These are phyloP conservation scores for Eimeria maxima DNA, from an alignment of 169 alveolate genomes.

Conservation along the genomic window DNA sequence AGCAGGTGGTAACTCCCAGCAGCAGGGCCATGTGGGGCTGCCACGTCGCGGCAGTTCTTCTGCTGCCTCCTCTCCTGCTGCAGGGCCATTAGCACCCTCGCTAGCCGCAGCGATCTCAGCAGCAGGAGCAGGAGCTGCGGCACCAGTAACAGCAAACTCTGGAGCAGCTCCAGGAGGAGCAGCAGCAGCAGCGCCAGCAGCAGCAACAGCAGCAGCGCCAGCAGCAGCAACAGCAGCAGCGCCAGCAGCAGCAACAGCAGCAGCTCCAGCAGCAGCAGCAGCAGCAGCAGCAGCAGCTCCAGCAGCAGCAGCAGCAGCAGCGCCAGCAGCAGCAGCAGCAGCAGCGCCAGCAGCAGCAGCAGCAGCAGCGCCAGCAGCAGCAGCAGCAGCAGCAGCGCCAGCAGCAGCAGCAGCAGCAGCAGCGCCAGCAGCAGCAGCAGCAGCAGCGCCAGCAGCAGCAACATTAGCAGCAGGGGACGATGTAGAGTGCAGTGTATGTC, in stretches of 20 bases:
- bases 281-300: conserved; percentile 23
- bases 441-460: conserved; percentile 21
- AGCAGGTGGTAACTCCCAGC: background rate
- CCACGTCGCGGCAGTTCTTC: conserved; percentile 50
- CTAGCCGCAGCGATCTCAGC: background rate
- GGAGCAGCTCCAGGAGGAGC: background rate
- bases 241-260: too few relatives aligned
- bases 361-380: background rate
- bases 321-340: too few relatives aligned
- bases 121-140: background rate
- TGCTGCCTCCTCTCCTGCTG: conserved; percentile 49
- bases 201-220: conserved; percentile 26
- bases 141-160: background rate
- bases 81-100: background rate
- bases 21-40: background rate
- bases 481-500: conserved; percentile 86
- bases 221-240: background rate
- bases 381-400: background rate
- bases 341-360: background rate
- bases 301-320: too few relatives aligned
- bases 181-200: conserved; percentile 21
- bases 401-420: background rate
- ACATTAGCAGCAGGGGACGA: conserved; percentile 43
- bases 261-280: background rate
- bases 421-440: conserved; percentile 5